Evolutionary conservation across 345 rosid species (phyloP).

Genomic region (Laguncularia racemosa): DNA sequence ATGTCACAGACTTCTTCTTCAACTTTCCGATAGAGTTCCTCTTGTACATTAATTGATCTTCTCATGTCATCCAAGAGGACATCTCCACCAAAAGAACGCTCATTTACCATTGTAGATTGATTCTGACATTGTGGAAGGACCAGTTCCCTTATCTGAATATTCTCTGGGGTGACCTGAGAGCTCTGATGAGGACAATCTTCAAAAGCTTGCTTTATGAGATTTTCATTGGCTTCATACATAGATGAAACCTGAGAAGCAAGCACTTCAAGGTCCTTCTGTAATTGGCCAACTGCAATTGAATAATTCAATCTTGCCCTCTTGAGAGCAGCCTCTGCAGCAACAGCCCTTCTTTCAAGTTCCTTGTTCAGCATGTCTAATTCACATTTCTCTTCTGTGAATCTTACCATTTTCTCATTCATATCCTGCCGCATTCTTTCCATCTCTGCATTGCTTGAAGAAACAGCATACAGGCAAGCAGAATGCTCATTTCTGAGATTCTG

Average conservation of each 20-base stretch:
- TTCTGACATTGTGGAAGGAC: constrained; percentile 33
- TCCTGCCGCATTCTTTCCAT: constrained; percentile 65
- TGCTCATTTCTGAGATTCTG: constrained; percentile 89
- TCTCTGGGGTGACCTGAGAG: constrained; percentile 22
- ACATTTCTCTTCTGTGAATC: constrained; percentile 63
- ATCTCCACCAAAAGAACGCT: constrained; percentile 56
- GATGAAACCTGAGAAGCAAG: constrained; percentile 90
- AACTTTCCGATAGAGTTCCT: constrained; percentile 67
- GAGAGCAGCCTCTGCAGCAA: constrained; percentile 75
- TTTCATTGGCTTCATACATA: constrained; percentile 85
- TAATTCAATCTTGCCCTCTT: constrained; percentile 95
- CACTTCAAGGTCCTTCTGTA: constrained; percentile 92
- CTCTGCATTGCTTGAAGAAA: constrained; percentile 74
- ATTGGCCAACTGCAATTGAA: constrained; percentile 85
- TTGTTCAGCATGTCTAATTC: constrained; percentile 50
- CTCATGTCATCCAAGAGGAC: constrained; percentile 61
- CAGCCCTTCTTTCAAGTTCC: constrained; percentile 78
- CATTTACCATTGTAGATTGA: constrained; percentile 34
- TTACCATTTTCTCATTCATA: constrained; percentile 50
- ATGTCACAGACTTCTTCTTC: constrained; percentile 74
- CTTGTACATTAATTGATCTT: constrained; percentile 76
- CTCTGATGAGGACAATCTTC: constrained; percentile 46
- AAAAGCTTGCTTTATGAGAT: constrained; percentile 78
- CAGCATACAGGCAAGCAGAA: constrained; percentile 58
- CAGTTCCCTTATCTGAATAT: constrained; percentile 19